Base-by-base conservation (phyloP, 305 asterid genomes). In the Rubia tinctorum region DNA sequence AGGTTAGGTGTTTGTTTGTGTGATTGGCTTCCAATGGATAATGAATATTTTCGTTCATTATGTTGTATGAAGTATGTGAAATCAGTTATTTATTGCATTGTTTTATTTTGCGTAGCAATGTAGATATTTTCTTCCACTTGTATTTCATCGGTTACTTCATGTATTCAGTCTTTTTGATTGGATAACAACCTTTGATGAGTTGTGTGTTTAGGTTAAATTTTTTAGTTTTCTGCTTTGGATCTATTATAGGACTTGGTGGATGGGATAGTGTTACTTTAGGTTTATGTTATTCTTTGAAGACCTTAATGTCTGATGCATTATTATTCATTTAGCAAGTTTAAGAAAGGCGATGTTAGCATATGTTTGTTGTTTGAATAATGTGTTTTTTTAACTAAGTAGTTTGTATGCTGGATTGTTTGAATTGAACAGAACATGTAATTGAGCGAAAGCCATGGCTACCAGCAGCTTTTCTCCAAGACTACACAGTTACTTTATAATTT, bases 401-500 rank as follows among this genome's bases (percentile, higher is more conserved):
- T 59, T 8, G n/a, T 43, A 15, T 49, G 63, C 20, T 76, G 30
- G 68, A 71, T 49, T 68, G 30, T 68, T 66, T 66, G 17, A 27
- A 45, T 47, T 6, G 47, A 37, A 18, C 72, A 72, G 80, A 40
- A 53, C 40, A 27, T 61, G 25, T 40, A 6, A 34, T 22, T 58
- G 61, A 59, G 61, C 23, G 73, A 49, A 22, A 66, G 76, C 75
- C 85, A 95, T 95, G 99, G 94, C 99, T 67, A 86, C 97, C 5
- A 98, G 68, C 96, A 92, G 80, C 86, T 92, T 81, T 95, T 95
- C 82, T 95, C 99, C 67, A 90, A 87, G 84, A 87, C 89, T 74
- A 95, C 99, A 49, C 98, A n/a, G n/a, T n/a, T n/a, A n/a, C 90
- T 95, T 79, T 95, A 95, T 82, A 95, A 92, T 73, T 95, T 82